Evolutionary conservation across 371 early-diverging fungal species (phyloP), one percentile per base, ranked within the genome.

Genomic region (Conidiobolus incongruus): DNA sequence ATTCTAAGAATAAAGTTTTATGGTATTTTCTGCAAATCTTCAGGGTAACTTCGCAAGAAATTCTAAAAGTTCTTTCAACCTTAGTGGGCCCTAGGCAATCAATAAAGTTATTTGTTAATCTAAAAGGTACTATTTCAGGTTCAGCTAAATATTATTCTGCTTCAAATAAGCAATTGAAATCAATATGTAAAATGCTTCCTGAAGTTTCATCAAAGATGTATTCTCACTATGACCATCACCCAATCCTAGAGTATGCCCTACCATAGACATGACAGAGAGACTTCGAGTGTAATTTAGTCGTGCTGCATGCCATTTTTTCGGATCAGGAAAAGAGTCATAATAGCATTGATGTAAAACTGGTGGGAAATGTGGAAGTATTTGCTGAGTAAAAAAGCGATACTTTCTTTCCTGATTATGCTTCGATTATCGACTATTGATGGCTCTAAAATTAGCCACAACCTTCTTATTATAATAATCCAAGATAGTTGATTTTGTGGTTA

Each of bases 201-300:
- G 70, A 81, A 15, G 54, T 62, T 19, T 68, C 63, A 56, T 99
- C 96, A 34, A 99, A 70, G 32, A 97, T 51, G 30, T 87, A 55
- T 99, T 99, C 55, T 98, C 97, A 4, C 85, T 74, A 54, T 99
- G 99, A 6, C 99, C 72, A 60, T 99, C 99, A 7, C 99, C 99
- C 20, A 99, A 68, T 61, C 99, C 99, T 30, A 99, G 68, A 24
- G 97, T 68, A 52, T 81, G 77, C 1, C 99, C 99, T 0, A 98
- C 87, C 66, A 96, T 92, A 8, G 91, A 88, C 95, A 99, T 99
- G 15, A 90, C 87, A 1, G 99, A 97, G 1, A 79, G 66, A 2
- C 97, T 89, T 23, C 74, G 63, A 0, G 81, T 62, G 47, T 82
- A 95, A 10, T 65, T 55, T 0, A 62, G 59, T 5, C 88, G 66